These are phyloP conservation scores for Aureobasidium sp. DNA, from an alignment of 2,329 filamentous ascomycete species.

Conservation along the genomic window DNA sequence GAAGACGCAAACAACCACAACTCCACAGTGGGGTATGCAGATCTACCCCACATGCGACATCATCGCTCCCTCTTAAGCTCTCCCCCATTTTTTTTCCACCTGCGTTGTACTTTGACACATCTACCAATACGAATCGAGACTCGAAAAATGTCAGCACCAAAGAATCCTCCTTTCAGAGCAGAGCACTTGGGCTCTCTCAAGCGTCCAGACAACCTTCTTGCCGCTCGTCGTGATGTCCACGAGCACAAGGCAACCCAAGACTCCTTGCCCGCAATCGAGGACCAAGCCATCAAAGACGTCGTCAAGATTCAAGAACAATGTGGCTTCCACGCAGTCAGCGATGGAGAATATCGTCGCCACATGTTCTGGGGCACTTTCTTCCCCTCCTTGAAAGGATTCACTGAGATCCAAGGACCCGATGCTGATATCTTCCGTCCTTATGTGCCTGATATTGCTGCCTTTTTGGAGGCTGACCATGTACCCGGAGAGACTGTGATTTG, in stretches of 20 bases:
- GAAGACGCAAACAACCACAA: no score
- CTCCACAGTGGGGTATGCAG: neutral
- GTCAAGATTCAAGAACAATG: slow-evolving; percentile 56
- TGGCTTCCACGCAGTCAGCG: slow-evolving; percentile 55
- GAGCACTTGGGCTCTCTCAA: slow-evolving; percentile 52
- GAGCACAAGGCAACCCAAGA: slow-evolving; percentile 45
- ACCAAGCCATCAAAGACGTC: slow-evolving; percentile 55
- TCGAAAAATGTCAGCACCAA: slow-evolving; percentile 25
- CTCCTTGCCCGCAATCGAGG: slow-evolving; percentile 54
- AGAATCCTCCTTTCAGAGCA: slow-evolving; percentile 56
- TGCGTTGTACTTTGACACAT: neutral
- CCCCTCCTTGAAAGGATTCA: slow-evolving; percentile 48
- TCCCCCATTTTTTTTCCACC: neutral
- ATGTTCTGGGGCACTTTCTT: slow-evolving; percentile 55
- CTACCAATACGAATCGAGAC: neutral
- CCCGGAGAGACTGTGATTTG: slow-evolving; percentile 52
- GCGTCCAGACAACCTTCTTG: slow-evolving; percentile 53
- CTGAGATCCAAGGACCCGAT: slow-evolving; percentile 42
- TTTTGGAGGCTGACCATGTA: slow-evolving; percentile 52
- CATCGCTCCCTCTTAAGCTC: neutral
- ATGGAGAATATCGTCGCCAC: slow-evolving; percentile 54
- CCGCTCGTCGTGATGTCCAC: slow-evolving; percentile 47
- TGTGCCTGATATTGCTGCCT: slow-evolving; percentile 49
- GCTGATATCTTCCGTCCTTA: slow-evolving; percentile 51
- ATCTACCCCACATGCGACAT: neutral